A percentile compares a stretch with the other conserved stretches of the same genome.
phyloP scores from a whole-genome alignment of 257 asterid genomes.

The Solanum virginianum region DNA sequence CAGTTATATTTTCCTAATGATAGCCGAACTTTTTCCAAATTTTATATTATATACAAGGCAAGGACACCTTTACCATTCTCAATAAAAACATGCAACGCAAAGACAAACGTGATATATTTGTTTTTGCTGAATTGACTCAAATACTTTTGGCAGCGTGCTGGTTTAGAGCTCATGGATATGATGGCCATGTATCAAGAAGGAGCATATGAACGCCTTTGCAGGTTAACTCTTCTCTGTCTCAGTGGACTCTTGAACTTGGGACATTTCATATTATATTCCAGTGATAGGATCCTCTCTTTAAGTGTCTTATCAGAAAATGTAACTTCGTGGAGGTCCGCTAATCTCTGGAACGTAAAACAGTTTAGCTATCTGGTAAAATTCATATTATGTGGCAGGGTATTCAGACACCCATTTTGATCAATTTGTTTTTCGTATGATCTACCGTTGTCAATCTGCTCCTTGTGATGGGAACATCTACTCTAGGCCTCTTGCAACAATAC shows the following conservation, averaged over 20 bases:
- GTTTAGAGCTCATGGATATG: conserved; percentile 99
- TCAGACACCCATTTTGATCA: neutral
- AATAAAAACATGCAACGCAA: neutral
- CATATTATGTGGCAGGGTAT: neutral
- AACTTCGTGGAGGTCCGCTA: neutral
- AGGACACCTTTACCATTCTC: neutral
- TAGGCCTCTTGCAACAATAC: neutral
- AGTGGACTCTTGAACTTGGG: neutral
- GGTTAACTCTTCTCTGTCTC: conserved; percentile 30
- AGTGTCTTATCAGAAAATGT: neutral
- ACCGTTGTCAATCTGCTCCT: neutral
- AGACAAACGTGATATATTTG: neutral
- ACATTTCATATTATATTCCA: neutral
- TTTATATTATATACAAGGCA: neutral
- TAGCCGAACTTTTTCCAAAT: neutral
- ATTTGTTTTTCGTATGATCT: neutral
- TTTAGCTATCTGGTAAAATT: neutral
- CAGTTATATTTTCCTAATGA: neutral
- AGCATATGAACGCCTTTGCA: conserved; percentile 96
- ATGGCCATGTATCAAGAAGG: conserved; percentile 99
- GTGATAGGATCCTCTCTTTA: neutral
- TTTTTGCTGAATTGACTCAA: conserved; percentile 17
- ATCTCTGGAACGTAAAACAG: neutral
- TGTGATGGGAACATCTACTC: neutral
- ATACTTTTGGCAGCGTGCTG: conserved; percentile 75